These are phyloP conservation scores for Colletotrichum ledebouriae DNA, from an alignment of 2,329 filamentous ascomycete species.

Conservation along the genomic window DNA sequence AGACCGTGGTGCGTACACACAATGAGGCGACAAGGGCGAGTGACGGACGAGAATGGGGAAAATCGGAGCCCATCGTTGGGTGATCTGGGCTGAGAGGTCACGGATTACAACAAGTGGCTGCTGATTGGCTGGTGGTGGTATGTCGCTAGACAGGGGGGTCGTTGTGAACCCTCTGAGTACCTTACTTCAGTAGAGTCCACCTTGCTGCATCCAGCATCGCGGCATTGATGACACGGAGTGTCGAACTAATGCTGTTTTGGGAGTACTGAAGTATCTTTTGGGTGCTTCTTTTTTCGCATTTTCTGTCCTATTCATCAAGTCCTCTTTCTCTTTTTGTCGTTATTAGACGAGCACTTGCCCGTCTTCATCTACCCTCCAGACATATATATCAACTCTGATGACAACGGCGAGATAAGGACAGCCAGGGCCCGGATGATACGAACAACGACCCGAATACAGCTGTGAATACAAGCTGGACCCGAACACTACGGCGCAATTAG, in stretches of 20 bases:
- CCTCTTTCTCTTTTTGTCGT: neutral
- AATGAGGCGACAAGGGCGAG: constrained; percentile 30
- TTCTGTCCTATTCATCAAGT: neutral
- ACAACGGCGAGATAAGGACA: constrained; percentile 23
- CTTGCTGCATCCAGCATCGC: constrained; percentile 36
- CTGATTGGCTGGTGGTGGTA: constrained; percentile 33
- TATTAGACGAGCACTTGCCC: neutral
- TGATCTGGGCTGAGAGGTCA: constrained; percentile 42
- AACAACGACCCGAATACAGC: neutral
- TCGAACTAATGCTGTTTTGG: constrained; percentile 15
- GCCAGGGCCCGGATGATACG: constrained; percentile 24
- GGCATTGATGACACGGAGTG: constrained; percentile 34
- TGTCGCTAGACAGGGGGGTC: constrained; percentile 32
- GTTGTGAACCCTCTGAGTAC: constrained; percentile 17
- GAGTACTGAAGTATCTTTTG: neutral
- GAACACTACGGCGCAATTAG: constrained; percentile 36
- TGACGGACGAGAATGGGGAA: constrained; percentile 39
- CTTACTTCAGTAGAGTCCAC: constrained; percentile 14
- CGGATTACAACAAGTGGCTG: constrained; percentile 41
- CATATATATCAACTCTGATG: constrained; percentile 10
- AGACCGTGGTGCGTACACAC: constrained; percentile 13
- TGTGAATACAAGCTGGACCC: constrained; percentile 19
- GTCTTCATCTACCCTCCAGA: neutral
- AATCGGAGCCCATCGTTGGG: constrained; percentile 39
- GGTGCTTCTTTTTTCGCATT: neutral